Evolutionary conservation across 805 yeast genomes (phyloP), one percentile per base, ranked within the genome.

Genomic region (Ogataea pini): DNA sequence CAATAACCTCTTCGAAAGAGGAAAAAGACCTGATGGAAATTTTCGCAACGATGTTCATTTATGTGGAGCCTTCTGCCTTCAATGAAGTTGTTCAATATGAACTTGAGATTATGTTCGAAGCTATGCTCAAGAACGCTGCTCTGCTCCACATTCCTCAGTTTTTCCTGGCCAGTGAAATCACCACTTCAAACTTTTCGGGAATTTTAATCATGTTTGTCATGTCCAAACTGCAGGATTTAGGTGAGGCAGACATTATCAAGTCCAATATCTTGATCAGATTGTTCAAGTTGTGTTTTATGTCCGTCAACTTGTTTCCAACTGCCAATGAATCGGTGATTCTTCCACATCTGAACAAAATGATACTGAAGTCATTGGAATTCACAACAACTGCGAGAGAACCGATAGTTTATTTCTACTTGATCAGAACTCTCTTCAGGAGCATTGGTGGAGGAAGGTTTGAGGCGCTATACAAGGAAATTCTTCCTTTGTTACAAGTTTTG

Each of bases 381-480:
- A 83, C 97, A 0, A 86, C 97, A 1, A 82, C 83, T 7, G 88
- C 97, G 0, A 86, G 87, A 55, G 97, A 92, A 61, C 98, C 99
- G 4, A 75, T 89, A 19, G 89, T 89, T 2, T 94, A 90, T 64
- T 91, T 92, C 54, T 87, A 90, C 58, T 73, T 94, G 57, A 85
- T 94, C 18, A 75, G 98, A 59, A 89, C 96, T 0, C 71, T 94
- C 42, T 94, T 94, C 73, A 77, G 98, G 66, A 87, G 96, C 60
- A 91, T 94, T 40, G 96, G 97, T 28, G 98, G 99, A 43, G 99
- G 99, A 6, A 75, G 98, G 49, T 92, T 94, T 64, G 99, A 94
- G 65, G 83, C 85, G 46, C 72, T 94, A 14, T 95, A 95, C 71
- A 89, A 94, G 58, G 96, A 91, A 52, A 92, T 95, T 16, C 78